Conservation (phyloP, 164 flowering plant species). For the Macadamia integrifolia region DNA sequence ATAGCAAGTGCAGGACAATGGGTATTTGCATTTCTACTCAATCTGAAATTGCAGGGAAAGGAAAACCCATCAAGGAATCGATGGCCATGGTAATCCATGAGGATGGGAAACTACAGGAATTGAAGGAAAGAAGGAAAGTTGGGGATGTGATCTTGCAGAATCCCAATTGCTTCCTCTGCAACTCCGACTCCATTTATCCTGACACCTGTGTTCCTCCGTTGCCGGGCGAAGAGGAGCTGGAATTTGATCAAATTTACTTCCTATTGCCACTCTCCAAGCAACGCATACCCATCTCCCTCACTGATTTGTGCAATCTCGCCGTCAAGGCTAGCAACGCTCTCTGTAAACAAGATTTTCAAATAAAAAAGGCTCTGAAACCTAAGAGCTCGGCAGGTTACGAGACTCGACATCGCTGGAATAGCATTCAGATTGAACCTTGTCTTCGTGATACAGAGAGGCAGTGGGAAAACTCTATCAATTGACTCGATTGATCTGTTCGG, state of each 20-base stretch:
- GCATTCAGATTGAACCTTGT: no score
- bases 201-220: slow-evolving; percentile 29
- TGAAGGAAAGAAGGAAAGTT: slow-evolving; percentile 33
- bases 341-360: background rate
- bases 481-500: no score
- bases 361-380: no score
- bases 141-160: slow-evolving; percentile 30
- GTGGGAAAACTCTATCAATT: no score
- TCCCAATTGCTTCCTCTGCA: slow-evolving; percentile 49
- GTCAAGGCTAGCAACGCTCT: slow-evolving; percentile 46
- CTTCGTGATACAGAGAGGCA: no score
- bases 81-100: slow-evolving; percentile 35
- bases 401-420: no score
- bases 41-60: slow-evolving; percentile 14
- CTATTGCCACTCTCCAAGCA: slow-evolving; percentile 41
- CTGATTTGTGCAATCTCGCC: slow-evolving; percentile 50
- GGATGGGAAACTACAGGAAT: slow-evolving; percentile 51
- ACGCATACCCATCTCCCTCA: slow-evolving; percentile 33
- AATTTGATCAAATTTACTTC: slow-evolving; percentile 52
- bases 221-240: slow-evolving; percentile 33
- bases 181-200: slow-evolving; percentile 46
- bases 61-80: slow-evolving; percentile 3
- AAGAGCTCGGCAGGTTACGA: no score
- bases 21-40: no score
- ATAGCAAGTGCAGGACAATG: no score